Evolutionary conservation across 768 basidiomycete genomes (phyloP).

Genomic region (Leccinum fibrillosum): DNA sequence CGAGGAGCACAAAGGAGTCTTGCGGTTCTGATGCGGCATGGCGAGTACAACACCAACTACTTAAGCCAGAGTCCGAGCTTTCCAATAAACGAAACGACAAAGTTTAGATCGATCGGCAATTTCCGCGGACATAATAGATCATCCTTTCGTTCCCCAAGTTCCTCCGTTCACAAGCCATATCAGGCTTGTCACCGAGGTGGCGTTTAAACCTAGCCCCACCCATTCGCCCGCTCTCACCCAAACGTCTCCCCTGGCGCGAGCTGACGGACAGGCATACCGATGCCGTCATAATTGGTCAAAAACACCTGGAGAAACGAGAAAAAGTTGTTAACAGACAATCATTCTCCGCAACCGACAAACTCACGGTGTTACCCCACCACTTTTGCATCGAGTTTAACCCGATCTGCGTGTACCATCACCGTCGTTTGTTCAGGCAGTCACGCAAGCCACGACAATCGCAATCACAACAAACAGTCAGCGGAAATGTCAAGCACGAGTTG

Average conservation of each 20-base stretch:
- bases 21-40: too few species aligned
- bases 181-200: too few species aligned
- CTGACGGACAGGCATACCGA: slow-evolving; percentile 26
- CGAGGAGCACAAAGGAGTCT: too few species aligned
- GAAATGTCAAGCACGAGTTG: not conserved
- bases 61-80: not conserved
- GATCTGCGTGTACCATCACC: slow-evolving; percentile 13
- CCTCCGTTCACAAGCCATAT: not conserved
- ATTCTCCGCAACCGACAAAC: not conserved
- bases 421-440: not conserved
- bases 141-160: not conserved
- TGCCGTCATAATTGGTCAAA: slow-evolving; percentile 16
- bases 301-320: slow-evolving; percentile 18
- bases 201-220: not conserved
- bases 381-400: slow-evolving; percentile 13
- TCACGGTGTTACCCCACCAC: slow-evolving; percentile 31
- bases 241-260: slow-evolving; percentile 24
- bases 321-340: not conserved
- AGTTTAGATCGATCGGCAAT: not conserved
- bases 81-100: not conserved
- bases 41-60: not conserved
- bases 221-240: slow-evolving; percentile 6
- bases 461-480: not conserved
- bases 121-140: not conserved
- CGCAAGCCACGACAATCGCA: too few species aligned